Percentiles rank a stretch among this genome's conserved stretches.
Conservation (phyloP, 768 basidiomycete species). For the Podaxis mareebaensis region DNA sequence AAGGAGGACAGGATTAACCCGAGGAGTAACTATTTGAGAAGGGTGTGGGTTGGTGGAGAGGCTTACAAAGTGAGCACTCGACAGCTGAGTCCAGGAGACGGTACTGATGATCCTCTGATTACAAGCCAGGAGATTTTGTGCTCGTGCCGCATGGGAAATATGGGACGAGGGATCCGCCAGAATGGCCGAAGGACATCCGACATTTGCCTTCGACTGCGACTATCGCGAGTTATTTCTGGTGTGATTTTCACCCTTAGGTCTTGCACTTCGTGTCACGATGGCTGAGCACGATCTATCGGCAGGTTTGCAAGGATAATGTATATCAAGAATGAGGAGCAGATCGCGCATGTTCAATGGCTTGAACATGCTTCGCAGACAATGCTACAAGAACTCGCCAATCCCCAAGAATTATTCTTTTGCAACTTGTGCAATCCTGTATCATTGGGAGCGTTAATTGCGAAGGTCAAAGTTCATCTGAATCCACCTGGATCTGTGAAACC, state of each 20-base stretch:
- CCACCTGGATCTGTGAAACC: conserved; percentile 14
- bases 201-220: conserved; percentile 39
- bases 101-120: not conserved
- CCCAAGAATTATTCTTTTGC: conserved; percentile 66
- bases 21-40: conserved; percentile 35
- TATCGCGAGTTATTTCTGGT: conserved; percentile 70
- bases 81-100: conserved; percentile 1
- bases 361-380: conserved; percentile 66
- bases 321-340: conserved; percentile 42
- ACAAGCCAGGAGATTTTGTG: conserved; percentile 64
- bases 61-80: conserved; percentile 39
- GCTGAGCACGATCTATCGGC: conserved; percentile 1
- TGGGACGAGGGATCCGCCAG: conserved; percentile 33
- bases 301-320: conserved; percentile 73
- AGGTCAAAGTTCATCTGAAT: conserved; percentile 43
- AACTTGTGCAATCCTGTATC: conserved; percentile 49
- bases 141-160: conserved; percentile 39
- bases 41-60: conserved; percentile 43
- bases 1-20: conserved; percentile 35
- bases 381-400: conserved; percentile 58
- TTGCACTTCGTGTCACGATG: not conserved
- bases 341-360: conserved; percentile 73
- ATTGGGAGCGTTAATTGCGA: conserved; percentile 45
- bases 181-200: conserved; percentile 22
- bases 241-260: conserved; percentile 9